Evolutionary conservation across 805 yeast species (phyloP).

Genomic region (Saturnispora sekii): DNA sequence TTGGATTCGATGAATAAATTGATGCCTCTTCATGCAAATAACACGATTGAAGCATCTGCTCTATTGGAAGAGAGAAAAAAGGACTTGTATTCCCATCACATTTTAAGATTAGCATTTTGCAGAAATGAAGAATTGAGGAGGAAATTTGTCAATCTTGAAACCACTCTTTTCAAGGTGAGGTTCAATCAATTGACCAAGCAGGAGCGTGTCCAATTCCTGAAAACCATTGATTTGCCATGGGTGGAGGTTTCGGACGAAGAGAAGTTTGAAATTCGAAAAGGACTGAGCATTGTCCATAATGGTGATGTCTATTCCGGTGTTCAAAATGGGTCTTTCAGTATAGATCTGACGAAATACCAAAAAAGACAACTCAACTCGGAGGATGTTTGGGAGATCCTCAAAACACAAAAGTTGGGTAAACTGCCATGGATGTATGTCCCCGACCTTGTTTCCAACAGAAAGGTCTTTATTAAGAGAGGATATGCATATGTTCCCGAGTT

Average conservation of each 20-base stretch:
- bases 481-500: slow-evolving; percentile 78
- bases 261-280: slow-evolving; percentile 36
- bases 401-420: slow-evolving; percentile 62
- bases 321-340: slow-evolving; percentile 22
- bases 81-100: slow-evolving; percentile 89
- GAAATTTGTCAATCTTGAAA: slow-evolving; percentile 71
- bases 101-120: slow-evolving; percentile 82
- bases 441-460: slow-evolving; percentile 65
- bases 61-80: slow-evolving; percentile 58
- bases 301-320: slow-evolving; percentile 30
- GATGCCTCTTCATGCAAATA: slow-evolving; percentile 52
- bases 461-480: slow-evolving; percentile 58
- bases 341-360: slow-evolving; percentile 10
- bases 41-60: slow-evolving; percentile 29
- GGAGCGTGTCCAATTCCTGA: slow-evolving; percentile 68
- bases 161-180: slow-evolving; percentile 63
- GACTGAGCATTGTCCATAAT: slow-evolving; percentile 48
- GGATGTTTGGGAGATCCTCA: slow-evolving; percentile 40
- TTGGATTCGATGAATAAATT: slow-evolving; percentile 55
- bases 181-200: slow-evolving; percentile 49
- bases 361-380: slow-evolving; percentile 37
- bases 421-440: slow-evolving; percentile 82
- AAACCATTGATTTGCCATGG: slow-evolving; percentile 60
- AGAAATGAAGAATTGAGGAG: slow-evolving; percentile 74
- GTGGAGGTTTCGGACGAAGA: slow-evolving; percentile 57